Base-by-base conservation (phyloP, 805 yeast genomes). In the Zygosaccharomyces pseudorouxii region DNA sequence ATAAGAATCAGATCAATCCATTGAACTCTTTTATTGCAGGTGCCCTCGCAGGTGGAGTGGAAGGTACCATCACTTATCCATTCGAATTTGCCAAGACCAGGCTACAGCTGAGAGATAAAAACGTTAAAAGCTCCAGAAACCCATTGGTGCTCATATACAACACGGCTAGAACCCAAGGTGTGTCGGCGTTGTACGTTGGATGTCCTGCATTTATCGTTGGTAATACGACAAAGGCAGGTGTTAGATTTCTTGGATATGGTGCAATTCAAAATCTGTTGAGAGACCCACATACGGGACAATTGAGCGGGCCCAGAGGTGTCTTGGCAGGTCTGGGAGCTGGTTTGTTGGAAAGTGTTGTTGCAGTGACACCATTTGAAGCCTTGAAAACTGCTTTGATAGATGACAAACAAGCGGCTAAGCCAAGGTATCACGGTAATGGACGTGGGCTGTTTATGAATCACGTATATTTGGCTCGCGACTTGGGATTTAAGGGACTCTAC, bases 321-420 rank as follows among this genome's bases (percentile, higher is more conserved):
- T 51, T 92, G 28, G 99, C 99, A 1, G 99, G 99, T n/a, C 73
- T 93, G 38, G 97, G 98, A 42, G 99, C 99, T 2, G 99, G 99
- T 31, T 77, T 90, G 39, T 69, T 92, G 52, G 99, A 92, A 65
- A 84, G 95, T 49, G 84, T 89, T 23, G 75, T 90, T 39, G 98
- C 98, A 0, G 96, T 93, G 42, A 92, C 99, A 0, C 99, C 99
- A 2, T 89, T 90, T 48, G 99, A 92, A 68, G 95, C 97, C 30
- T 88, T 92, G 69, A 92, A 92, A 65, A 92, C 98, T 0, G 97
- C 95, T 0, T 76, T 90, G 69, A 93, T 92, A 57, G 99, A 92
- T 70, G 99, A 92, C 65, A 88, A 84, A 56, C 95, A 85, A 68
- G 61, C 84, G 4, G 71, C 79, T 3, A 76, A 74, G 47, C 97